phyloP scores from a whole-genome alignment of 1,284 basidiomycete species.

The Trichosporon coremiiforme region DNA sequence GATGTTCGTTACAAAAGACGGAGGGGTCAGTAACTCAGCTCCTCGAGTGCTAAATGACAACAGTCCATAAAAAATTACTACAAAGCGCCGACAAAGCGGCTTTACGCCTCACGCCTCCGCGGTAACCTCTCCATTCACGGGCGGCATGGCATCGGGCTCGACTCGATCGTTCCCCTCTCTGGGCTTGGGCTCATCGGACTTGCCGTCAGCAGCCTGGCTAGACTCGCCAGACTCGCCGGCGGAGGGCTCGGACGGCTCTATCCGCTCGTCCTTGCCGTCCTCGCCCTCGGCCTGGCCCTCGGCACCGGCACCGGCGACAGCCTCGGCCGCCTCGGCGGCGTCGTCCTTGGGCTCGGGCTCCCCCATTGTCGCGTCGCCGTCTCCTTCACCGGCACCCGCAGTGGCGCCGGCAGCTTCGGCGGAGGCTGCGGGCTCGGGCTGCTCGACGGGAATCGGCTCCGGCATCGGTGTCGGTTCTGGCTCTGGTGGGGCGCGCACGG shows the following conservation, averaged over 20 bases:
- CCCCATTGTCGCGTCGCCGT: not conserved
- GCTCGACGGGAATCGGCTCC: not conserved
- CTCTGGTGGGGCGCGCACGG: conserved; percentile 19
- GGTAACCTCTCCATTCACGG: not conserved
- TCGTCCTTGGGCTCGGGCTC: not conserved
- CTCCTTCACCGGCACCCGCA: not conserved
- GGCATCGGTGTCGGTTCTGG: not conserved
- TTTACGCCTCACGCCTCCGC: not conserved
- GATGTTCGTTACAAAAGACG: no score
- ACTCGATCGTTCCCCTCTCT: not conserved
- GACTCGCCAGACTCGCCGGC: not conserved
- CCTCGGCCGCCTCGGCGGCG: not conserved
- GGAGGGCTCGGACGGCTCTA: not conserved
- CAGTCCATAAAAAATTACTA: conserved; percentile 14
- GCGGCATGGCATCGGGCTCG: conserved; percentile 11
- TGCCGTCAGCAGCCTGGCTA: no score
- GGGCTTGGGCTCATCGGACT: no score
- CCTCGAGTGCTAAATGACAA: conserved; percentile 8
- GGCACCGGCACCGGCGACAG: not conserved
- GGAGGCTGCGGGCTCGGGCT: not conserved
- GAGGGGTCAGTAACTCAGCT: not conserved
- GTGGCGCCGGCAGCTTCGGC: not conserved
- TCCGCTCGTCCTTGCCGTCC: not conserved
- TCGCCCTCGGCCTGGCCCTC: not conserved
- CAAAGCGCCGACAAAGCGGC: not conserved